Evolutionary conservation across 495 filamentous ascomycete species (phyloP).

Genomic region (Hypoxylon intermedium): DNA sequence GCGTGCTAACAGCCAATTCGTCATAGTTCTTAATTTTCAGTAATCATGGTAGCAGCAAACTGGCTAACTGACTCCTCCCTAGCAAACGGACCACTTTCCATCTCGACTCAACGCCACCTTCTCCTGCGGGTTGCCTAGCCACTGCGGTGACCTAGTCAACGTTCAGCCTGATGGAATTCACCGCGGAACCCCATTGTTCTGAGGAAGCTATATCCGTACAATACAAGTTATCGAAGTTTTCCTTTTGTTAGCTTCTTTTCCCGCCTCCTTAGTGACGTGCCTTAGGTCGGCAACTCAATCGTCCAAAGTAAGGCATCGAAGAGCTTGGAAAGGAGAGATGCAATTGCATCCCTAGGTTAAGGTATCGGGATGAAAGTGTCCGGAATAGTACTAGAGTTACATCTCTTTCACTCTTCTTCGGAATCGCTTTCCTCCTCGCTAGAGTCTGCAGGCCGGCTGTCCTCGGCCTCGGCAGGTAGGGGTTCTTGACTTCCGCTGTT

Average conservation of each 20-base stretch:
- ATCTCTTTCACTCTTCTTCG: conserved; percentile 37
- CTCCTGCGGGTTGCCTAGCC: conserved; percentile 5
- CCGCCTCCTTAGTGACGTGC: neutral
- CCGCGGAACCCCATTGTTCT: no score
- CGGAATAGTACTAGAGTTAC: neutral
- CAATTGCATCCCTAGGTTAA: neutral
- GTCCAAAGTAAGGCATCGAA: neutral
- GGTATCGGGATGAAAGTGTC: neutral
- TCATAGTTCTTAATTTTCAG: neutral
- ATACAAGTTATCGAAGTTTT: conserved; percentile 4
- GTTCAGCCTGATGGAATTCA: neutral
- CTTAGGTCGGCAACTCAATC: neutral
- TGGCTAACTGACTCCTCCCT: neutral
- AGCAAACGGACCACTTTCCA: neutral
- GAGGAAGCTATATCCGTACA: conserved; percentile 24
- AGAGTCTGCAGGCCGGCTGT: conserved; percentile 36
- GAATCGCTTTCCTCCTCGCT: conserved; percentile 43
- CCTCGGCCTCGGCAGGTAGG: conserved; percentile 45
- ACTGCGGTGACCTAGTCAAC: neutral
- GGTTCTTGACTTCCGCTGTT: conserved; percentile 58
- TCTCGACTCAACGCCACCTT: conserved; percentile 1
- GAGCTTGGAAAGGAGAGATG: neutral
- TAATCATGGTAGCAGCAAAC: conserved; percentile 2
- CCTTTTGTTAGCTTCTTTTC: neutral
- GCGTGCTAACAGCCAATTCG: no score